Conservation (phyloP, 352 stramenopile genomes). For the Blastocystis sp. region DNA sequence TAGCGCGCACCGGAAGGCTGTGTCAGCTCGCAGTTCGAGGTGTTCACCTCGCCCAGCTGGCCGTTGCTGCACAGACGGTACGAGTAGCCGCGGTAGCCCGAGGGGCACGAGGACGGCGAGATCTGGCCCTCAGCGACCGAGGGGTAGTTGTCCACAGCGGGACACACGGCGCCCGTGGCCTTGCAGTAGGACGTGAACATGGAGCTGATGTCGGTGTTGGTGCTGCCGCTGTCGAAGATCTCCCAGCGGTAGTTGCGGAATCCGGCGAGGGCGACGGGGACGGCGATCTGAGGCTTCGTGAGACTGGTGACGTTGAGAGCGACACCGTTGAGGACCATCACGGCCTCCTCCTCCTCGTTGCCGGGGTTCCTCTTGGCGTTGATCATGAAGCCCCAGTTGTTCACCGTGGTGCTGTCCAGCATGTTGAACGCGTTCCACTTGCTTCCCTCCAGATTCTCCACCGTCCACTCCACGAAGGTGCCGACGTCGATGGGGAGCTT, state of each 20-base stretch:
- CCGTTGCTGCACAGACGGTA: not conserved
- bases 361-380: not conserved
- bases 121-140: constrained; percentile 14
- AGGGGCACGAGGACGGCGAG: not conserved
- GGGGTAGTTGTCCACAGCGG: not conserved
- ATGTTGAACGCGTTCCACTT: constrained; percentile 9
- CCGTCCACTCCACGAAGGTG: not conserved
- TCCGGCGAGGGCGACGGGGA: not conserved
- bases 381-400: not conserved
- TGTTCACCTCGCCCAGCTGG: not conserved
- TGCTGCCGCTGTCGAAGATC: not conserved
- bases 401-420: not conserved
- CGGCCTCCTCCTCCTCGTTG: not conserved
- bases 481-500: not conserved
- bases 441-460: constrained; percentile 10
- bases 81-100: not conserved
- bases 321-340: not conserved
- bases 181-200: constrained; percentile 39
- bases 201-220: not conserved
- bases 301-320: not conserved
- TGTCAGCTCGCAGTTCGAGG: not conserved
- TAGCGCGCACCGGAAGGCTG: not conserved
- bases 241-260: not conserved
- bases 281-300: not conserved
- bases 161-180: not conserved